Base-by-base conservation (phyloP, 768 basidiomycete species). In the Suillus variegatus region DNA sequence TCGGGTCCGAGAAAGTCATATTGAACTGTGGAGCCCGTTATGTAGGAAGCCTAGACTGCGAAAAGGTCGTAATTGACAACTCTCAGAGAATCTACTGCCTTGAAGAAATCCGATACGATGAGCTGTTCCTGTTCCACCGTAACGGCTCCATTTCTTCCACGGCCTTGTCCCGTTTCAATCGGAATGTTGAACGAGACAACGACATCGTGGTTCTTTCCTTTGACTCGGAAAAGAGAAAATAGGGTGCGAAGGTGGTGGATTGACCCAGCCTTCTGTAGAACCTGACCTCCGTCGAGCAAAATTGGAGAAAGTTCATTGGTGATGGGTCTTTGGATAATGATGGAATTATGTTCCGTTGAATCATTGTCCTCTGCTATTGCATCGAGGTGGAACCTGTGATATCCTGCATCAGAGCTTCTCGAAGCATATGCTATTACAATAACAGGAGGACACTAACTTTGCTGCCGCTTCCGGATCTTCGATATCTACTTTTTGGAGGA, bases 321-420 rank as follows among this genome's bases (percentile, higher is more conserved):
- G 12, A 80, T 78, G 12, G 82, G 82, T 43, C 58, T 60, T 60
- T 60, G 41, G 1, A 44, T 10, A 8, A 44, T 20, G 41, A 28
- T 38, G 25, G 25, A 60, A 43, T n/a, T 3, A 28, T 60, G 28
- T 20, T 60, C 41, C 49, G 76, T 68, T 7, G 97, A 93, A 28
- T 84, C 80, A 73, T 97, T 99, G 78, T 99, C 97, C 71, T 97
- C 88, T 14, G 95, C 96, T 52, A 99, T 78, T 1, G 95, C 90
- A 62, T 88, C 84, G 68, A 97, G 97, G 79, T 97, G 96, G 71
- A 90, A 95, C 76, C 97, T 99, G 76, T 62, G 67, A 62, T n/a
- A 64, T 61, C 14, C 22, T 62, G 35, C 38, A 61, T 60, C 58
- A 60, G 58, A 60, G 41, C 25, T 43, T 58, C 57, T 40, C 18